Evolutionary conservation across 805 yeast genomes (phyloP), one percentile per base, ranked within the genome.

Genomic region (Ogataea nakhonphanomensis): DNA sequence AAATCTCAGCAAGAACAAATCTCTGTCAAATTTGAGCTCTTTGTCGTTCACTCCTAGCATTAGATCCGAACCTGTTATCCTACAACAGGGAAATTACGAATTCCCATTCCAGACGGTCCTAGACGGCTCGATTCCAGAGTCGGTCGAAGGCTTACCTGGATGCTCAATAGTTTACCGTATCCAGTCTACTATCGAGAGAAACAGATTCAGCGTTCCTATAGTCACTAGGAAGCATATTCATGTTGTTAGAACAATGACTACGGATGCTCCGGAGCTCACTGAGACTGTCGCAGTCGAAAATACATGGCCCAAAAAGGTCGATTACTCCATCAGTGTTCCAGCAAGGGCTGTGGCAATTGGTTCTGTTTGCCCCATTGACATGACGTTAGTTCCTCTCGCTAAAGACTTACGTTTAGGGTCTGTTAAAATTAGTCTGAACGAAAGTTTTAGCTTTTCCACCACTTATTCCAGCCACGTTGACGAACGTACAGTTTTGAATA

Each of bases 221-320:
- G 55, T 70, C 7, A 72, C 89, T 12, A 80, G 78, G 51, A 85
- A 80, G 61, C 88, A 81, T 54, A 48, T 93, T 3, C 77, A 95
- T 45, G 79, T 93, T 8, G 78, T 93, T 8, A 74, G 99, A 54
- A 91, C 98, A 0, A 65, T 91, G 44, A 80, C 95, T 2, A 76
- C 95, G 0, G 98, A 91, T 60, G 76, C 95, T 1, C 75, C 85
- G 3, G 98, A 93, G 54, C 69, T 89, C 17, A 74, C 95, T 0
- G 97, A 91, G 61, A 87, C 98, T 0, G 85, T 90, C 52, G 86
- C 95, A 0, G 95, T 91, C 24, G 96, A 89, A 57, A 91, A 91
- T 59, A 81, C 90, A 1, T 91, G 98, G 98, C 97, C 98, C 2
- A 69, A 79, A 33, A 93, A 93, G 58, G 87, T 91, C 24, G 97